Evolutionary conservation across 2,329 filamentous ascomycete species (phyloP).

Genomic region (Waltergamsia citrina): DNA sequence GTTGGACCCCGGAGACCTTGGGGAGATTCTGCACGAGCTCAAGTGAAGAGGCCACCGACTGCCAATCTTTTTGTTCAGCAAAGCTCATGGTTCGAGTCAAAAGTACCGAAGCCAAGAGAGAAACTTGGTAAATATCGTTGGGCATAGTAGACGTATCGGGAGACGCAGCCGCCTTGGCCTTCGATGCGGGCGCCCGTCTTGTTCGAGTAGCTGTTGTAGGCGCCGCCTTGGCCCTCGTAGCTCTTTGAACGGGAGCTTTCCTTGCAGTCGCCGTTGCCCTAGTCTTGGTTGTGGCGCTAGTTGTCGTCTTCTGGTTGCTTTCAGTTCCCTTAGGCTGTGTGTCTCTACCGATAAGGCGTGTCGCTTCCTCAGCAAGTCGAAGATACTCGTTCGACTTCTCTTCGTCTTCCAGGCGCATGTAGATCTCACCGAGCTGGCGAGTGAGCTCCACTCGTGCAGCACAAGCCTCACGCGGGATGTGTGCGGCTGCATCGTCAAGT

Average conservation of each 20-base stretch:
- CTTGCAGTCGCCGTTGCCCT: constrained; percentile 11
- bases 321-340: background rate
- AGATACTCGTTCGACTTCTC: constrained; percentile 34
- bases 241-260: constrained; percentile 6
- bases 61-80: constrained; percentile 44
- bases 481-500: constrained; percentile 41
- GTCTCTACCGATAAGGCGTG: background rate
- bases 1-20: constrained; percentile 26
- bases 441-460: constrained; percentile 31
- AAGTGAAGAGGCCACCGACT: constrained; percentile 46
- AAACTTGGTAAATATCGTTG: constrained; percentile 24
- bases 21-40: constrained; percentile 35
- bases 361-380: constrained; percentile 36
- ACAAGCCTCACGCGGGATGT: constrained; percentile 33
- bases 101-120: constrained; percentile 22
- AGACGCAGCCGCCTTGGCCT: constrained; percentile 11
- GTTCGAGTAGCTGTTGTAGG: constrained; percentile 4
- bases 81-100: constrained; percentile 31
- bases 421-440: constrained; percentile 47
- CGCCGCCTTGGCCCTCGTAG: constrained; percentile 6
- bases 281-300: constrained; percentile 8
- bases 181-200: constrained; percentile 7
- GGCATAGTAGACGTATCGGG: constrained; percentile 11
- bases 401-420: constrained; percentile 35
- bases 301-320: constrained; percentile 6